phyloP scores from a whole-genome alignment of 805 yeast species.

The Cyberlindnera maclurae region DNA sequence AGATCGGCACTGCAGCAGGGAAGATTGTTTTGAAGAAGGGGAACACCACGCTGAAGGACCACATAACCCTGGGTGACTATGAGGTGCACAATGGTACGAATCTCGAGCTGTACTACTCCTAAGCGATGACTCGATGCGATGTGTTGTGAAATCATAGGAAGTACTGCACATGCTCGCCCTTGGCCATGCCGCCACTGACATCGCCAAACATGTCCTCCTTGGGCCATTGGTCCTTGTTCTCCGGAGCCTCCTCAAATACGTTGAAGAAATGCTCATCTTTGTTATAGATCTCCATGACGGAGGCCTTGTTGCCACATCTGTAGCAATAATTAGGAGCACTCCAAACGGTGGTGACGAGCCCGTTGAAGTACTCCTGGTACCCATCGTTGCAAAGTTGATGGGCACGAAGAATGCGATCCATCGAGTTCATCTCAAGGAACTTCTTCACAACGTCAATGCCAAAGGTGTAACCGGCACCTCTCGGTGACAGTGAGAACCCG shows the following conservation, averaged over 20 bases:
- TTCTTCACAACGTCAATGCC: slow-evolving; percentile 87
- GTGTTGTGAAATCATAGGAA: slow-evolving; percentile 36
- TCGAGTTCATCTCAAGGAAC: slow-evolving; percentile 68
- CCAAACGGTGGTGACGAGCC: slow-evolving; percentile 94
- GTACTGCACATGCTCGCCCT: slow-evolving; percentile 42
- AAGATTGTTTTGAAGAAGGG: slow-evolving; percentile 74
- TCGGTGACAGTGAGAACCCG: slow-evolving; percentile 82
- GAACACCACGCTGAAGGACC: slow-evolving; percentile 77
- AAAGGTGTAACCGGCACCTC: slow-evolving; percentile 98
- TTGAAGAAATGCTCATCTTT: slow-evolving; percentile 70
- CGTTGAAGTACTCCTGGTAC: slow-evolving; percentile 84
- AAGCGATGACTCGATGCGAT: slow-evolving; percentile 1
- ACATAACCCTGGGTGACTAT: slow-evolving; percentile 87
- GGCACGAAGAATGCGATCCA: slow-evolving; percentile 82
- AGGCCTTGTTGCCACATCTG: slow-evolving; percentile 93
- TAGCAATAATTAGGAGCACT: slow-evolving; percentile 97
- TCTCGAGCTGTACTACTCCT: slow-evolving; percentile 74
- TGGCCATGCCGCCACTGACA: slow-evolving; percentile 1
- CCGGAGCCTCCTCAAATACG: slow-evolving; percentile 96
- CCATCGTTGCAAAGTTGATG: slow-evolving; percentile 98
- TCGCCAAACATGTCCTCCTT: slow-evolving; percentile 22
- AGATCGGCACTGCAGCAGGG: slow-evolving; percentile 68
- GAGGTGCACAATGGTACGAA: slow-evolving; percentile 88
- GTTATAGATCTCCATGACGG: slow-evolving; percentile 82
- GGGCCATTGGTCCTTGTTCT: slow-evolving; percentile 49